Evolutionary conservation across 345 rosid genomes (phyloP).

Genomic region (Tarenaya hassleriana): DNA sequence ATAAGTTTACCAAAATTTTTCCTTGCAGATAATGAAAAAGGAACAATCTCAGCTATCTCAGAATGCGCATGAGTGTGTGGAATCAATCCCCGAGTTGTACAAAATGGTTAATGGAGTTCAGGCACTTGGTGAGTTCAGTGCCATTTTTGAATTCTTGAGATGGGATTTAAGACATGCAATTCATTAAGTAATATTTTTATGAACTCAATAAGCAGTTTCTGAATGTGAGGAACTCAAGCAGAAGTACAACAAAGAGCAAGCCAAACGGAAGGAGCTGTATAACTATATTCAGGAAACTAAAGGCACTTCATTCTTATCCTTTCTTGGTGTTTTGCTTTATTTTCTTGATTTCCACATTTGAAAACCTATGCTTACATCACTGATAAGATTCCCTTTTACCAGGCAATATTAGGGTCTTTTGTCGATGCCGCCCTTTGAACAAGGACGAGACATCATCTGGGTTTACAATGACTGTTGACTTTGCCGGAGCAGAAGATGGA

Average conservation of each 20-base stretch:
- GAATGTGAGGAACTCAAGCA: slow-evolving; percentile 86
- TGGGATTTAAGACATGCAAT: slow-evolving; percentile 13
- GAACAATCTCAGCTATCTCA: slow-evolving; percentile 70
- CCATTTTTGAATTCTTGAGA: background rate
- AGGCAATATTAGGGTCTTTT: slow-evolving; percentile 96
- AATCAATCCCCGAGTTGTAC: slow-evolving; percentile 71
- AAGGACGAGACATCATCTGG: slow-evolving; percentile 57
- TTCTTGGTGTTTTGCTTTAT: slow-evolving; percentile 2
- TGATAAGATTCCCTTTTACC: slow-evolving; percentile 22
- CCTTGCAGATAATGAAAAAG: slow-evolving; percentile 62
- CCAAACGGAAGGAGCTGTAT: slow-evolving; percentile 82
- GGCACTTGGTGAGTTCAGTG: slow-evolving; percentile 59
- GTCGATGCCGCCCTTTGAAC: slow-evolving; percentile 86
- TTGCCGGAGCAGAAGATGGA: slow-evolving; percentile 82
- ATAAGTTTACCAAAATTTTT: slow-evolving; percentile 9
- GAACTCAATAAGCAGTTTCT: slow-evolving; percentile 44
- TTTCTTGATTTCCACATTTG: slow-evolving; percentile 13
- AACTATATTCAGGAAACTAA: slow-evolving; percentile 87
- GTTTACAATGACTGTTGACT: slow-evolving; percentile 60
- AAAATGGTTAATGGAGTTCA: slow-evolving; percentile 87
- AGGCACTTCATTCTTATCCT: slow-evolving; percentile 32
- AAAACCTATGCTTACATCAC: slow-evolving; percentile 2
- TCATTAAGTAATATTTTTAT: slow-evolving; percentile 20
- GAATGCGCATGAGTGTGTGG: slow-evolving; percentile 78
- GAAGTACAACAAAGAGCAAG: slow-evolving; percentile 77